Percentiles rank a stretch among this genome's conserved stretches.
Conservation (phyloP, 2,329 filamentous ascomycete species). For the Cordyceps javanica region DNA sequence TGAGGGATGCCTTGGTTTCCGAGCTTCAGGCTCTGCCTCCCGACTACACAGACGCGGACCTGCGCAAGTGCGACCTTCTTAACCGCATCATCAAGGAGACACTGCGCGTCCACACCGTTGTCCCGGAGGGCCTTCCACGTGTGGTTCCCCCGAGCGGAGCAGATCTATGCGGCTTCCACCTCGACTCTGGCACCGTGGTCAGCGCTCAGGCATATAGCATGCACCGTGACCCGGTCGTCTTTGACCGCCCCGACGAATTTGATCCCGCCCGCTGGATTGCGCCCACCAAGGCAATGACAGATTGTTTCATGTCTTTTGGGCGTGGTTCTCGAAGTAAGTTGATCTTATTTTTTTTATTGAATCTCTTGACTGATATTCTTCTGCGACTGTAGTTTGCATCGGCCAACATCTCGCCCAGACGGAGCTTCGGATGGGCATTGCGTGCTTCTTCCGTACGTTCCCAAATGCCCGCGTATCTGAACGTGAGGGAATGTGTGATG, state of each 20-base stretch:
- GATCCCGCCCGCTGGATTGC: constrained; percentile 32
- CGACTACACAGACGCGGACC: constrained; percentile 16
- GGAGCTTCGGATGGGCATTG: constrained; percentile 46
- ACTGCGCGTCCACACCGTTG: constrained; percentile 37
- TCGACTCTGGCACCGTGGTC: constrained; percentile 35
- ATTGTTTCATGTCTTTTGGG: constrained; percentile 46
- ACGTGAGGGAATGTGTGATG: constrained; percentile 28
- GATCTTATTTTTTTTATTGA: not conserved
- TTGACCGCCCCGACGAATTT: constrained; percentile 29
- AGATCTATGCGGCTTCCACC: constrained; percentile 29
- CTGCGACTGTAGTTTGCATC: constrained; percentile 42
- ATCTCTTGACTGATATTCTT: not conserved
- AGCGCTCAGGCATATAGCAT: constrained; percentile 39
- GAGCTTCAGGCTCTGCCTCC: constrained; percentile 30
- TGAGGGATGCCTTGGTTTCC: constrained; percentile 26
- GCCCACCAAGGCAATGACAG: constrained; percentile 35
- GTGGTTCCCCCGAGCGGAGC: constrained; percentile 33
- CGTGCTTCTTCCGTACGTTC: constrained; percentile 46
- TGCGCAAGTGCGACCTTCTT: constrained; percentile 30
- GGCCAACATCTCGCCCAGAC: constrained; percentile 51
- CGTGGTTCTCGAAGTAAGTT: constrained; percentile 39
- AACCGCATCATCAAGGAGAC: constrained; percentile 39
- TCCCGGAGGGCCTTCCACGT: constrained; percentile 34
- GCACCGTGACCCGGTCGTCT: constrained; percentile 37
- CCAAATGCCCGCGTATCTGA: constrained; percentile 26